Evolutionary conservation across 2,329 filamentous ascomycete species (phyloP).

Genomic region (Clonostachys solani): DNA sequence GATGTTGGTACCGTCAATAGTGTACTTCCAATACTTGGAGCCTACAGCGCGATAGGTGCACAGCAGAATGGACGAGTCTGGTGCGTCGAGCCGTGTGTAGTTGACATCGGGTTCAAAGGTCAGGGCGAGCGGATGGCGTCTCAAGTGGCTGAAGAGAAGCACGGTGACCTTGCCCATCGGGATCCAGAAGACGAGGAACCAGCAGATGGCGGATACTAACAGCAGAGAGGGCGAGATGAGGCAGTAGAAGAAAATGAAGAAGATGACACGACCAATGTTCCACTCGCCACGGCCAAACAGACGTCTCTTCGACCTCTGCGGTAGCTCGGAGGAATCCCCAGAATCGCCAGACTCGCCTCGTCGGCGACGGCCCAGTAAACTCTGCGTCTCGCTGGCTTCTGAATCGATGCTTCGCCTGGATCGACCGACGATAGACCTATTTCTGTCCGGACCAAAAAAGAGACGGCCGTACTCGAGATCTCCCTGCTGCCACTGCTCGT

Average conservation of each 20-base stretch:
- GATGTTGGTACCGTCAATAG: constrained; percentile 95
- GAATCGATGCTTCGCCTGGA: constrained; percentile 88
- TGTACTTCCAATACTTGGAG: constrained; percentile 98
- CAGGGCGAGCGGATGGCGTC: constrained; percentile 86
- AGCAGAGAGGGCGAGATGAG: constrained; percentile 84
- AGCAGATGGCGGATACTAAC: constrained; percentile 82
- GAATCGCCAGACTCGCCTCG: constrained; percentile 32
- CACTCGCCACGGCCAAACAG: constrained; percentile 94
- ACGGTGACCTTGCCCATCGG: constrained; percentile 97
- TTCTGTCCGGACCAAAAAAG: constrained; percentile 84
- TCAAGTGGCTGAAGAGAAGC: constrained; percentile 84
- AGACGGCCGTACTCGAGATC: constrained; percentile 93
- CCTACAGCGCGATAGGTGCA: constrained; percentile 97
- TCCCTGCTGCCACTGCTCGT: constrained; percentile 98
- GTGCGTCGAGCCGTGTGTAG: constrained; percentile 66
- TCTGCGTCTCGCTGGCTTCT: constrained; percentile 78
- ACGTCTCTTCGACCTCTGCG: constrained; percentile 63
- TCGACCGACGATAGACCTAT: constrained; percentile 77
- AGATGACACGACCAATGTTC: constrained; percentile 91
- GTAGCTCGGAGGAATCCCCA: constrained; percentile 38
- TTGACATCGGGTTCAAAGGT: constrained; percentile 86
- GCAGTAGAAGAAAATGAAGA: constrained; percentile 95
- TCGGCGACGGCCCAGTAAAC: constrained; percentile 66
- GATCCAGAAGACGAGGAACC: constrained; percentile 96
- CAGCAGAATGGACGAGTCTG: constrained; percentile 81